These are phyloP conservation scores for Aureococcus anophagefferens DNA, from an alignment of 108 stramenopile species.

Conservation along the genomic window DNA sequence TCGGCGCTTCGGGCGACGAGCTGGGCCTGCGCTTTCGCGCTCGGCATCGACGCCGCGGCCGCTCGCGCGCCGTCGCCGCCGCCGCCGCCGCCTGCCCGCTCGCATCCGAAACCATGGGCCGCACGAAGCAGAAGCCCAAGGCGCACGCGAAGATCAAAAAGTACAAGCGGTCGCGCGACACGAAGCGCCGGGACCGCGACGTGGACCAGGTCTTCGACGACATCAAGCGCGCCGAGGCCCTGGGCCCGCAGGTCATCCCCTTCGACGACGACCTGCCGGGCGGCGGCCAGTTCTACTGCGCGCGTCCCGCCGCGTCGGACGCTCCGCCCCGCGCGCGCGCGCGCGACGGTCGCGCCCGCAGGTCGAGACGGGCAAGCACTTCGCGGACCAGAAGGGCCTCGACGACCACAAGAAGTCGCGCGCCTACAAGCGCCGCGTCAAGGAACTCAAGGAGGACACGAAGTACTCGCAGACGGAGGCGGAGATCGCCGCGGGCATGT, in stretches of 20 bases:
- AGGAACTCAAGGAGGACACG: slow-evolving; percentile 73
- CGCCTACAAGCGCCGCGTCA: slow-evolving; percentile 72
- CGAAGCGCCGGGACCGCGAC: slow-evolving; percentile 63
- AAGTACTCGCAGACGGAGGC: slow-evolving; percentile 66
- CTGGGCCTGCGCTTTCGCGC: no score
- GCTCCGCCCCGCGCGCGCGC: no score
- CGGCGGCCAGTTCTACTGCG: slow-evolving; percentile 69
- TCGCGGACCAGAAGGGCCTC: slow-evolving; percentile 73
- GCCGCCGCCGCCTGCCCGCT: no score
- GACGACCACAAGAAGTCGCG: slow-evolving; percentile 83
- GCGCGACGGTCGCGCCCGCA: no score
- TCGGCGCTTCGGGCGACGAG: no score
- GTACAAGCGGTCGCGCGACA: slow-evolving; percentile 65
- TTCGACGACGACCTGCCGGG: slow-evolving; percentile 94
- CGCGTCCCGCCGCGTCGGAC: no score
- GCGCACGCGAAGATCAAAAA: slow-evolving; percentile 72
- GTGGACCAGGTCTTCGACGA: slow-evolving; percentile 95
- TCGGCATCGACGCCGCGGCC: no score
- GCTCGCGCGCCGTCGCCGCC: no score
- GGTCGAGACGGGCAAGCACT: slow-evolving; percentile 84
- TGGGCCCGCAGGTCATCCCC: slow-evolving; percentile 48
- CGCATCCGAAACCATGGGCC: no score
- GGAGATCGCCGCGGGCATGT: slow-evolving; percentile 54
- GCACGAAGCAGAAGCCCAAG: slow-evolving; percentile 35
- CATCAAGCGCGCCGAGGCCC: slow-evolving; percentile 61